Conservation (phyloP, 2,329 filamentous ascomycete genomes). For the Aschersonia sp. region DNA sequence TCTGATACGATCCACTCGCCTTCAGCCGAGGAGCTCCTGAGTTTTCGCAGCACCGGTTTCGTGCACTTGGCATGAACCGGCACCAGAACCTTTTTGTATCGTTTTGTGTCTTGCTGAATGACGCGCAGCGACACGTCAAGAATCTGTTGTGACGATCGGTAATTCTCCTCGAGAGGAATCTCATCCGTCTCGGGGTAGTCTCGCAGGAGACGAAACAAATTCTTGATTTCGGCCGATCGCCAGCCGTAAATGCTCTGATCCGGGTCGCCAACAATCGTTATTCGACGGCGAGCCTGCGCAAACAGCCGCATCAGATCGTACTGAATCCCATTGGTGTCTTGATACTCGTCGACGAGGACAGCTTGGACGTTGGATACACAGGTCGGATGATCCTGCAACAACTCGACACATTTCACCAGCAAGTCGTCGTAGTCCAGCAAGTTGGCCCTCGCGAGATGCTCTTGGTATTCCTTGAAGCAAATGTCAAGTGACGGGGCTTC, state of each 20-base stretch:
- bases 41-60: slow-evolving; percentile 62
- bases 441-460: slow-evolving; percentile 59
- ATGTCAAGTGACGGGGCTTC: slow-evolving; percentile 47
- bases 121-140: slow-evolving; percentile 66
- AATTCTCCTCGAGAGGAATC: slow-evolving; percentile 84
- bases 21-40: slow-evolving; percentile 58
- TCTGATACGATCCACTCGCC: slow-evolving; percentile 83
- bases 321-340: slow-evolving; percentile 91
- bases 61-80: slow-evolving; percentile 72
- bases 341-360: slow-evolving; percentile 92
- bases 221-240: slow-evolving; percentile 82
- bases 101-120: slow-evolving; percentile 75
- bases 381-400: slow-evolving; percentile 57
- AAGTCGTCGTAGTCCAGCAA: slow-evolving; percentile 92
- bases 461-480: slow-evolving; percentile 65
- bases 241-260: slow-evolving; percentile 98
- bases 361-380: slow-evolving; percentile 85
- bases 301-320: slow-evolving; percentile 89
- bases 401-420: slow-evolving; percentile 66
- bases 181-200: slow-evolving; percentile 69
- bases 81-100: slow-evolving; percentile 67
- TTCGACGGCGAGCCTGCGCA: slow-evolving; percentile 55
- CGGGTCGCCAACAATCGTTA: slow-evolving; percentile 91
- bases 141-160: slow-evolving; percentile 79
- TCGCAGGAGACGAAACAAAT: slow-evolving; percentile 62